Evolutionary conservation across 2,329 filamentous ascomycete genomes (phyloP).

Genomic region (Neonectria coccinea): DNA sequence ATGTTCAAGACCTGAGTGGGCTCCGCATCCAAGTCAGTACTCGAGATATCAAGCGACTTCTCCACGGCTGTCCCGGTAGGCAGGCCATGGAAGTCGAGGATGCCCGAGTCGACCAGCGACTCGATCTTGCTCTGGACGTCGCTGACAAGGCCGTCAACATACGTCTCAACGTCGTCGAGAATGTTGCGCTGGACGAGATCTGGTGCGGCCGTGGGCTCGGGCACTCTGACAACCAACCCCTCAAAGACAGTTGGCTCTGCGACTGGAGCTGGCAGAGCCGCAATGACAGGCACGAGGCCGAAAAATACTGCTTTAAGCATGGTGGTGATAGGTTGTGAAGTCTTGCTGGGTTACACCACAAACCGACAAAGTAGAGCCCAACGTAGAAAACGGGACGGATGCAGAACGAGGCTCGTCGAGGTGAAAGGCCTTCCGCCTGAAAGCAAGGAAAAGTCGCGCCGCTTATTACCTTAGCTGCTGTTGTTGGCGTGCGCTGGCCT

Average conservation of each 20-base stretch:
- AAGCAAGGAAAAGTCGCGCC: slow-evolving; percentile 14
- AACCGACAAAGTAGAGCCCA: too few relatives aligned
- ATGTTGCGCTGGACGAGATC: slow-evolving; percentile 49
- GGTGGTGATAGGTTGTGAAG: neutral
- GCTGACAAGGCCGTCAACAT: slow-evolving; percentile 63
- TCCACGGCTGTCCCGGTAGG: slow-evolving; percentile 71
- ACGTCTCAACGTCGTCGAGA: slow-evolving; percentile 59
- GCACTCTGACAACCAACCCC: slow-evolving; percentile 31
- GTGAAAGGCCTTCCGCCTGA: neutral
- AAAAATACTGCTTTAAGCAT: slow-evolving; percentile 39
- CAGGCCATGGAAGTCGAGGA: slow-evolving; percentile 76
- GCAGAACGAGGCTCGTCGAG: neutral
- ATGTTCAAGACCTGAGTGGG: slow-evolving; percentile 80
- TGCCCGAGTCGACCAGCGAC: slow-evolving; percentile 70
- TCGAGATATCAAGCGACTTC: slow-evolving; percentile 70
- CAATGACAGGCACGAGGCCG: slow-evolving; percentile 39
- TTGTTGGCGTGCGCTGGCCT: slow-evolving; percentile 17
- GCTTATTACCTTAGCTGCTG: slow-evolving; percentile 10
- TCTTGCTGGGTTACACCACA: neutral
- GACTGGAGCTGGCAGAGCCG: slow-evolving; percentile 39
- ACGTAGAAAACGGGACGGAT: neutral
- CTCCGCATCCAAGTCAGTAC: slow-evolving; percentile 68
- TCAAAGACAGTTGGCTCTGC: slow-evolving; percentile 38
- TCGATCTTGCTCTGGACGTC: slow-evolving; percentile 67
- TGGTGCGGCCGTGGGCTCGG: slow-evolving; percentile 42